Percentiles rank a stretch among this genome's conserved stretches.
Conservation (phyloP, 1,284 basidiomycete species). For the Chalciporus sp. region DNA sequence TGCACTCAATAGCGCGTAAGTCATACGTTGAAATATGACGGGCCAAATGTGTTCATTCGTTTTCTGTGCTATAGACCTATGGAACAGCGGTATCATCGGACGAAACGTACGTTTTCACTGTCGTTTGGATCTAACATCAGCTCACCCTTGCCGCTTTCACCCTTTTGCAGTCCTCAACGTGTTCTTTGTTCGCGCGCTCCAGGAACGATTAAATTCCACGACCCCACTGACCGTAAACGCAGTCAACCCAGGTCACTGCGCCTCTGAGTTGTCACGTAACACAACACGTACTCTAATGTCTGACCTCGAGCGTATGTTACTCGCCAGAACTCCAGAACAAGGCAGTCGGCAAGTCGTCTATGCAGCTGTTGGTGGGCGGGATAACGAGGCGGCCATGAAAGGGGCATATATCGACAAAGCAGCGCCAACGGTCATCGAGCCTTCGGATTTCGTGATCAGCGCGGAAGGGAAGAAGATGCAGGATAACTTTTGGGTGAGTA, state of each 20-base stretch:
- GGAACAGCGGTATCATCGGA: conserved; percentile 15
- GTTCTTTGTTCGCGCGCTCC: conserved; percentile 9
- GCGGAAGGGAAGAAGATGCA: conserved; percentile 42
- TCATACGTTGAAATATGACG: neutral
- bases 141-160: too few species aligned
- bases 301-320: conserved; percentile 8
- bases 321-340: conserved; percentile 34
- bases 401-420: conserved; percentile 40
- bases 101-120: conserved; percentile 18
- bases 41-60: too few species aligned
- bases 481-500: conserved; percentile 45
- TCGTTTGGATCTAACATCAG: too few species aligned
- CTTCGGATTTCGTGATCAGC: conserved; percentile 48
- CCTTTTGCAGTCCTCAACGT: conserved; percentile 18
- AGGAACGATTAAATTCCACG: neutral
- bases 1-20: conserved; percentile 32
- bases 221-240: conserved; percentile 19
- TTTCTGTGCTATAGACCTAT: conserved; percentile 14
- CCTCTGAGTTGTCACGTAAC: conserved; percentile 40
- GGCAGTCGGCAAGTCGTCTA: conserved; percentile 40
- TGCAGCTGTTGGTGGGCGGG: conserved; percentile 28
- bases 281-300: conserved; percentile 5
- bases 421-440: conserved; percentile 33
- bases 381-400: conserved; percentile 35
- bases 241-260: conserved; percentile 52